A percentile compares a stretch with the other conserved stretches of the same genome.
These are phyloP conservation scores for Arabidopsis hybrid DNA, from an alignment of 441 rosid genomes.

Conservation along the genomic window DNA sequence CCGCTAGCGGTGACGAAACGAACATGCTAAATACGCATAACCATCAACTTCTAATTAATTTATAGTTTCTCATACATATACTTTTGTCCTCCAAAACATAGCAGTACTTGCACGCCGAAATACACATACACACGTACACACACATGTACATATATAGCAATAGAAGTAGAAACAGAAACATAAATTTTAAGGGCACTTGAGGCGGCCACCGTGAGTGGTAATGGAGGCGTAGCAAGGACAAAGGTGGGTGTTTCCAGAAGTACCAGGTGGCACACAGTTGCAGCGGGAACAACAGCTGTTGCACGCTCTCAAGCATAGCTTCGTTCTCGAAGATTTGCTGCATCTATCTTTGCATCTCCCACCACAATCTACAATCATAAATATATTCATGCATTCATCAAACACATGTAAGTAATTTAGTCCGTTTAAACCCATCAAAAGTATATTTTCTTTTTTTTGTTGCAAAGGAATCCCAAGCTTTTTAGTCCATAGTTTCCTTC, in stretches of 20 bases:
- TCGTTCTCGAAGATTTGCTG: constrained; percentile 55
- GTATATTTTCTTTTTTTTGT: background rate
- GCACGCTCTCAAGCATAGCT: constrained; percentile 71
- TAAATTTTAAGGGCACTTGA: constrained; percentile 60
- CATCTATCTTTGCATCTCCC: constrained; percentile 64
- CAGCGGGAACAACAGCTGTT: constrained; percentile 73
- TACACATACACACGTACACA: too few species aligned
- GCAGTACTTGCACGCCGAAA: background rate
- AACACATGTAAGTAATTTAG: background rate
- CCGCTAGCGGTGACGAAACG: too few species aligned
- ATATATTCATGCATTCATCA: background rate
- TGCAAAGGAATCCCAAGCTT: too few species aligned
- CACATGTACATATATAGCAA: background rate
- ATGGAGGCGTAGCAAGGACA: constrained; percentile 78
- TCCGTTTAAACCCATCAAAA: background rate
- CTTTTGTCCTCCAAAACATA: background rate
- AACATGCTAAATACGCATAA: background rate
- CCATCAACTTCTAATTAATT: background rate
- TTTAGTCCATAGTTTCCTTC: too few species aligned
- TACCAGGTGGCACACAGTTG: constrained; percentile 78
- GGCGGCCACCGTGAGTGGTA: constrained; percentile 70
- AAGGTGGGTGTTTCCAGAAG: constrained; percentile 67
- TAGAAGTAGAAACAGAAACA: background rate
- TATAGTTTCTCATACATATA: background rate
- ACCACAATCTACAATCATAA: constrained; percentile 50